phyloP scores from a whole-genome alignment of 177 flowering plant genomes.

The Telopea speciosissima region DNA sequence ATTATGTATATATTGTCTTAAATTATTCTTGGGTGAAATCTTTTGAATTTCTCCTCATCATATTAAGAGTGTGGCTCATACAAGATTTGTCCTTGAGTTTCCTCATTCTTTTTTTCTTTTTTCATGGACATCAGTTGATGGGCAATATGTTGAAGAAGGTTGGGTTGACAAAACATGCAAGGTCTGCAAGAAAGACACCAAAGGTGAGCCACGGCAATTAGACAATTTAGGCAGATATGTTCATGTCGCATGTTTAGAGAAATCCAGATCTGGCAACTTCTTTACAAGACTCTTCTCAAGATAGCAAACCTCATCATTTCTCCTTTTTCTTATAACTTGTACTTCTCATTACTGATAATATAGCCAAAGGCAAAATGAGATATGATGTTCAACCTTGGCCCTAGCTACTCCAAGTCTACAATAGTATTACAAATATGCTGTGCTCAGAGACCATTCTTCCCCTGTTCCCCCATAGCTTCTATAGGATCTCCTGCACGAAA shows the following conservation, averaged over 20 bases:
- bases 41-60: background rate
- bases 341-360: no score
- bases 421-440: no score
- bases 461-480: no score
- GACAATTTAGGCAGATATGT: conserved; percentile 67
- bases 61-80: no score
- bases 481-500: no score
- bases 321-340: no score
- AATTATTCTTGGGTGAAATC: background rate
- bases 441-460: no score
- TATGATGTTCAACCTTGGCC: no score
- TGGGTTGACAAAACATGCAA: conserved; percentile 97
- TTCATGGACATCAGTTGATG: conserved; percentile 56
- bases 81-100: background rate
- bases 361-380: no score
- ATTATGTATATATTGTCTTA: background rate
- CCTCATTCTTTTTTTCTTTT: background rate
- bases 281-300: conserved; percentile 66
- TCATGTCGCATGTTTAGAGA: conserved; percentile 70
- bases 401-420: no score
- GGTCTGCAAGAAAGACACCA: conserved; percentile 86
- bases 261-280: conserved; percentile 70
- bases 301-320: conserved; percentile 1
- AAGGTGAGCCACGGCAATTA: conserved; percentile 43
- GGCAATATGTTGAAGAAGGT: conserved; percentile 86